Evolutionary conservation across 225 moss, liverwort and hornwort genomes (phyloP), one percentile per base, ranked within the genome.

Genomic region (Bryum argenteum): DNA sequence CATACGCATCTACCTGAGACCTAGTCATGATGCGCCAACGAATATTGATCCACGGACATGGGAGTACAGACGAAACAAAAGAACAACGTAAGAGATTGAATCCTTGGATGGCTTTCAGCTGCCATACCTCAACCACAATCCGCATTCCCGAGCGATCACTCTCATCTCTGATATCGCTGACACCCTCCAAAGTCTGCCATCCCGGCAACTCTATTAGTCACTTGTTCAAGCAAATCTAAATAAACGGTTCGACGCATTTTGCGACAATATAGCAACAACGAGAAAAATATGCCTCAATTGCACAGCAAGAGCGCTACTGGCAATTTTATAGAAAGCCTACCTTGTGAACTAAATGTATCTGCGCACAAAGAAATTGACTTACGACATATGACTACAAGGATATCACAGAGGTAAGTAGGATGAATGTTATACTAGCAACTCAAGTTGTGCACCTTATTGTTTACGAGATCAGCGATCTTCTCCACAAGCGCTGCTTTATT

Each of bases 91-190:
- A 48, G 19, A 71, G 45, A 69, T 63, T 11, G 18, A 58, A 12
- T 45, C 61, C 40, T 69, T 38, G 52, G 40, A 53, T 57, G 58
- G 66, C 9, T 67, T 71, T 23, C 66, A 62, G 60, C 40, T 55
- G 63, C 33, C 81, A 70, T 75, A 91, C 91, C 90, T 98, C 97
- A 51, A 98, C 87, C 21, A 98, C 94, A 52, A 98, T 79, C 50
- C 90, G 88, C 94, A 94, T 94, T 69, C 94, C 94, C 74, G 88
- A 89, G 20, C 97, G 92, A 75, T 94, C 94, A 78, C 94, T 98
- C 69, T 98, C 94, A 78, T 98, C 94, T 75, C 94, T 88, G 60
- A 98, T 87, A 62, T 98, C 97, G 74, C 94, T 98, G 22, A 94
- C 89, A 64, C 97, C 97, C 68, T 98, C 97, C 26, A 98, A 87